Conservation (phyloP, 805 yeast species). For the Kodamaea nitidulidarum region DNA sequence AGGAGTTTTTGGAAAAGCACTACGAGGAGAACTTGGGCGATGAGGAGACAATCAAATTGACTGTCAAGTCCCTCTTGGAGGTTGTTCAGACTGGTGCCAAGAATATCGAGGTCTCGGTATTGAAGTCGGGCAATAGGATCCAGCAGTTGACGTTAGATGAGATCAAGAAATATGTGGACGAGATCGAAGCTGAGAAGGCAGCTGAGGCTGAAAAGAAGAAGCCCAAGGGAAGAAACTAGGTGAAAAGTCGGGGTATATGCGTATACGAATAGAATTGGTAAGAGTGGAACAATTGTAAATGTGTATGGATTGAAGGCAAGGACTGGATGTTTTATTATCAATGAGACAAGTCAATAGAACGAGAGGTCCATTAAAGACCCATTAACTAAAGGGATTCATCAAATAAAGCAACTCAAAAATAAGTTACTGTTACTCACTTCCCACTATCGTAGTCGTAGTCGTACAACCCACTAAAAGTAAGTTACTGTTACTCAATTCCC, state of each 20-base stretch:
- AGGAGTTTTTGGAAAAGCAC: constrained; percentile 91
- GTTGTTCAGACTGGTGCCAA: constrained; percentile 98
- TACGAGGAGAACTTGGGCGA: constrained; percentile 61
- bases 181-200: constrained; percentile 83
- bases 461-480: too few species aligned
- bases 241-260: neutral
- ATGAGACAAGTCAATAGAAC: too few species aligned
- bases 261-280: neutral
- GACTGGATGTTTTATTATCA: too few species aligned
- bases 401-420: too few species aligned
- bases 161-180: constrained; percentile 69
- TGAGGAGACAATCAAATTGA: constrained; percentile 69
- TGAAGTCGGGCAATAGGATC: constrained; percentile 65
- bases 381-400: too few species aligned
- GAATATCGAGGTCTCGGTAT: constrained; percentile 87
- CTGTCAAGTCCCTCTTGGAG: constrained; percentile 84
- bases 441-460: too few species aligned
- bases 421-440: too few species aligned
- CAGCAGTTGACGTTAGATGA: constrained; percentile 63
- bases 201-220: constrained; percentile 76
- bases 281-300: neutral
- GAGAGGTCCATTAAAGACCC: too few species aligned
- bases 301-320: neutral
- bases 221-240: constrained; percentile 22
- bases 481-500: too few species aligned